phyloP scores from a whole-genome alignment of 108 stramenopile species.

The Stephanodiscus minutulus region DNA sequence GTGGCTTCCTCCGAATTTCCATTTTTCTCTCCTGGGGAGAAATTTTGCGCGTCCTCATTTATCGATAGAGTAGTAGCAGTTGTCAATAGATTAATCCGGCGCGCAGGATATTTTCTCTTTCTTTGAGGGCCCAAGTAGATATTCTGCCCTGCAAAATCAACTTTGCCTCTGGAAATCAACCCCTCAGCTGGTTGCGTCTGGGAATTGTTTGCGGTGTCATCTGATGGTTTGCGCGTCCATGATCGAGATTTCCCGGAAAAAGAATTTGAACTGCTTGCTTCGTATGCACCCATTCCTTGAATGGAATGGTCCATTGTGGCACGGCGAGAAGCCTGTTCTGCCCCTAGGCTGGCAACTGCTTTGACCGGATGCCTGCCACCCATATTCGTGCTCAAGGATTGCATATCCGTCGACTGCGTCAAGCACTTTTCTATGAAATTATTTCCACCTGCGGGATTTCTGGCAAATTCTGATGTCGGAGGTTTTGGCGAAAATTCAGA shows the following conservation, averaged over 20 bases:
- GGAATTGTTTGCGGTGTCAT: neutral
- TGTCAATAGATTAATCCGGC: slow-evolving; percentile 6
- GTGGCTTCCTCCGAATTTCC: neutral
- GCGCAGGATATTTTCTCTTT: slow-evolving; percentile 2
- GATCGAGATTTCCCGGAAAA: slow-evolving; percentile 6
- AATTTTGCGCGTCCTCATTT: neutral
- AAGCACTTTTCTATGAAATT: no score
- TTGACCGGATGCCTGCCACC: neutral
- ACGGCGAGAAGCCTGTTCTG: neutral
- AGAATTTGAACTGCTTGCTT: neutral
- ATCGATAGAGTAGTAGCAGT: neutral
- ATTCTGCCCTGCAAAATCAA: neutral
- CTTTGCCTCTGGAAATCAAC: neutral
- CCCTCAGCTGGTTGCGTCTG: neutral
- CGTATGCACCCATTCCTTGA: neutral
- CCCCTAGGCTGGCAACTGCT: neutral
- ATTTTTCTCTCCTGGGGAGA: neutral
- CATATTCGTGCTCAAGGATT: neutral
- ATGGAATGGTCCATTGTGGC: slow-evolving; percentile 1
- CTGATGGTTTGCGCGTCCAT: slow-evolving; percentile 21
- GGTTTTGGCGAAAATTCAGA: neutral
- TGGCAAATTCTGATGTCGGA: neutral
- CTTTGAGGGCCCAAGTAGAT: no score
- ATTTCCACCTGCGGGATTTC: neutral
- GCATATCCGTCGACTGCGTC: no score